These are phyloP conservation scores for Geotrichum bryndzae DNA, from an alignment of 1,139 yeast species.

Conservation along the genomic window DNA sequence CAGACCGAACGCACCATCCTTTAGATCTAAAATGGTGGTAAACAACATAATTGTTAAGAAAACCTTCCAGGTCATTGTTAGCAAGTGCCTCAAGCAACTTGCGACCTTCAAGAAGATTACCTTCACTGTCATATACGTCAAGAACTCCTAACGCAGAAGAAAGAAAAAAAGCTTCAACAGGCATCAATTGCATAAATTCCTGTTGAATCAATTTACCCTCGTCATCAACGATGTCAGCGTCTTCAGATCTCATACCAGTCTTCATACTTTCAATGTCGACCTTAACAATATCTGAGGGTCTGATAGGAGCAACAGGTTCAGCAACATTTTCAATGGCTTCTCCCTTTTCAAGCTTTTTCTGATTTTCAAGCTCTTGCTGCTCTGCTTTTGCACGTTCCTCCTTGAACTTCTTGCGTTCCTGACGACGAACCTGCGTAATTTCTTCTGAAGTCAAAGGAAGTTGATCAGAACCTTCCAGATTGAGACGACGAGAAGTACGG, in stretches of 20 bases:
- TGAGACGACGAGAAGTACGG: constrained; percentile 54
- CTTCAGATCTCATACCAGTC: constrained; percentile 20
- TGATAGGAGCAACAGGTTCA: constrained; percentile 25
- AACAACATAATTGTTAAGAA: constrained; percentile 51
- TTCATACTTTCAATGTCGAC: constrained; percentile 14
- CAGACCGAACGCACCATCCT: constrained; percentile 94
- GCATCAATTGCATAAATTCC: constrained; percentile 69
- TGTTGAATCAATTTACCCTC: constrained; percentile 41
- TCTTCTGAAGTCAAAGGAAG: constrained; percentile 56
- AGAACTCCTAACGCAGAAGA: constrained; percentile 47
- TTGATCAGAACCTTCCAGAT: constrained; percentile 36
- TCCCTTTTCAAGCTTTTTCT: constrained; percentile 20
- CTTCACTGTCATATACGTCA: constrained; percentile 14
- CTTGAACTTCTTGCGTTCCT: constrained; percentile 69
- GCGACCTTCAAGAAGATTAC: constrained; percentile 15
- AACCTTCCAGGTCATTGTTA: constrained; percentile 17
- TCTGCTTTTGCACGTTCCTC: constrained; percentile 41
- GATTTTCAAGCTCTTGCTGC: constrained; percentile 29
- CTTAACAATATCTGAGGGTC: constrained; percentile 15
- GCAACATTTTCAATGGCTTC: constrained; percentile 26
- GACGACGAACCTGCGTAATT: constrained; percentile 65
- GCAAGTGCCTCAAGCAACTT: constrained; percentile 17
- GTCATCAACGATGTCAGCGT: constrained; percentile 32
- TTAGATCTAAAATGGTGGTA: constrained; percentile 82
- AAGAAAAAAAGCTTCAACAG: constrained; percentile 70